A percentile compares a stretch with the other conserved stretches of the same genome.
phyloP scores from a whole-genome alignment of 1,284 basidiomycete species.

The Papiliotrema nemorosa region DNA sequence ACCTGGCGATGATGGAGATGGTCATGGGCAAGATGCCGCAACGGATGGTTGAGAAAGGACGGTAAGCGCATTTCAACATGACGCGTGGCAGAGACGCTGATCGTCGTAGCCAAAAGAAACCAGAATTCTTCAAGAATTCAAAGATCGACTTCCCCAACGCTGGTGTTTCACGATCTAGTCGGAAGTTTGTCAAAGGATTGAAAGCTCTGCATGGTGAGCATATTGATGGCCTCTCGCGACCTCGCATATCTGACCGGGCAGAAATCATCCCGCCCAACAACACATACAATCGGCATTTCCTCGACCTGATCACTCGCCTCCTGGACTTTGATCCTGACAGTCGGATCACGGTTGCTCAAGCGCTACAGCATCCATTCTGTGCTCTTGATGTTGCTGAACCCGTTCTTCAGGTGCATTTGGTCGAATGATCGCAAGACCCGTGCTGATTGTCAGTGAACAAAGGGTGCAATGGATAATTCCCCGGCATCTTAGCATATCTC shows the following conservation, averaged over 20 bases:
- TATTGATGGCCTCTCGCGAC: background rate
- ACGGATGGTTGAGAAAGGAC: constrained; percentile 59
- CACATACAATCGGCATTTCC: constrained; percentile 63
- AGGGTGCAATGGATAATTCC: no score
- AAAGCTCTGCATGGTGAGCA: constrained; percentile 67
- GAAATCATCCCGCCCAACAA: constrained; percentile 76
- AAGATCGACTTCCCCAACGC: constrained; percentile 90
- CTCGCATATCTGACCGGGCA: background rate
- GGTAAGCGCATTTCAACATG: constrained; percentile 25
- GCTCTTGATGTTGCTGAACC: constrained; percentile 12
- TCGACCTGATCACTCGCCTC: constrained; percentile 80
- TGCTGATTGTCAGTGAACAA: no score
- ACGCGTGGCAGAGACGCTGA: background rate
- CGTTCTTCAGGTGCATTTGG: no score
- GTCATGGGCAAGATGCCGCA: constrained; percentile 97
- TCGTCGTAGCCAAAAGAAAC: constrained; percentile 60
- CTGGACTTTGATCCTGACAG: constrained; percentile 87
- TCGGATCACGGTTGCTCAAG: constrained; percentile 79
- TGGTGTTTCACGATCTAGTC: constrained; percentile 79
- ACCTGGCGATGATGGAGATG: constrained; percentile 99
- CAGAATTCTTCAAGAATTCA: constrained; percentile 85
- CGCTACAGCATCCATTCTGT: constrained; percentile 83
- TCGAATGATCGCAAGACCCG: no score
- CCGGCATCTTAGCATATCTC: no score
- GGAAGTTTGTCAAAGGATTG: constrained; percentile 88